A percentile compares a stretch with the other conserved stretches of the same genome.
These are phyloP conservation scores for Nannizziopsis arthrosporioides DNA, from an alignment of 2,329 filamentous ascomycete genomes.

Conservation along the genomic window DNA sequence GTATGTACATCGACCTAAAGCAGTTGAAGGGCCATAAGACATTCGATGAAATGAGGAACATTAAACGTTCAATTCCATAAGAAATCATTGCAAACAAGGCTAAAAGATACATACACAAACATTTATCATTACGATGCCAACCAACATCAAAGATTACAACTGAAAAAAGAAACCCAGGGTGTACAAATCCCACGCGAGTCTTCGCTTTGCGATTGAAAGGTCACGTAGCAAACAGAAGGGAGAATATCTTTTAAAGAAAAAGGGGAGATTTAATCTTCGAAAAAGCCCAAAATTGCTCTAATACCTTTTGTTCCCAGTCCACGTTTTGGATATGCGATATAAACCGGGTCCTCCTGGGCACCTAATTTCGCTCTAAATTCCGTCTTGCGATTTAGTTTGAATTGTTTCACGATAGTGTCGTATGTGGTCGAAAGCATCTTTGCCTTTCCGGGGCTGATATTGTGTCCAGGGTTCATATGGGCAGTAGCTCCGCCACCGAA, in stretches of 20 bases:
- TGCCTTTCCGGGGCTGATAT: constrained; percentile 67
- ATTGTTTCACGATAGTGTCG: constrained; percentile 65
- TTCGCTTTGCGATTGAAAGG: neutral
- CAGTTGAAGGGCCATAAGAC: too few relatives aligned
- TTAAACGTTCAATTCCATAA: too few relatives aligned
- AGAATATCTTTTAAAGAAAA: neutral
- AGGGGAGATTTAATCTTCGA: constrained; percentile 49
- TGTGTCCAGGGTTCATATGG: constrained; percentile 65
- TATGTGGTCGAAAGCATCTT: constrained; percentile 76
- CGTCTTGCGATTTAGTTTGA: constrained; percentile 70
- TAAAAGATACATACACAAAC: too few relatives aligned
- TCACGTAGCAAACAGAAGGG: neutral
- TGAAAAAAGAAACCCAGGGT: neutral
- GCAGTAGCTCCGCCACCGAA: constrained; percentile 74
- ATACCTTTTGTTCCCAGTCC: constrained; percentile 72
- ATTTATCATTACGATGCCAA: too few relatives aligned
- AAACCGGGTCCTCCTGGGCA: constrained; percentile 69
- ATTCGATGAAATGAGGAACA: too few relatives aligned
- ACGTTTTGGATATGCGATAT: constrained; percentile 79
- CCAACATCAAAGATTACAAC: neutral
- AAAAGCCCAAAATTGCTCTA: constrained; percentile 79
- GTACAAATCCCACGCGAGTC: neutral
- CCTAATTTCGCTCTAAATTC: constrained; percentile 89
- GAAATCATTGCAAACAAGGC: too few relatives aligned
- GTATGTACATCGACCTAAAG: too few relatives aligned